Percentiles rank a stretch among this genome's conserved stretches.
Conservation (phyloP, 345 rosid genomes). For the Eucalyptus rudis region DNA sequence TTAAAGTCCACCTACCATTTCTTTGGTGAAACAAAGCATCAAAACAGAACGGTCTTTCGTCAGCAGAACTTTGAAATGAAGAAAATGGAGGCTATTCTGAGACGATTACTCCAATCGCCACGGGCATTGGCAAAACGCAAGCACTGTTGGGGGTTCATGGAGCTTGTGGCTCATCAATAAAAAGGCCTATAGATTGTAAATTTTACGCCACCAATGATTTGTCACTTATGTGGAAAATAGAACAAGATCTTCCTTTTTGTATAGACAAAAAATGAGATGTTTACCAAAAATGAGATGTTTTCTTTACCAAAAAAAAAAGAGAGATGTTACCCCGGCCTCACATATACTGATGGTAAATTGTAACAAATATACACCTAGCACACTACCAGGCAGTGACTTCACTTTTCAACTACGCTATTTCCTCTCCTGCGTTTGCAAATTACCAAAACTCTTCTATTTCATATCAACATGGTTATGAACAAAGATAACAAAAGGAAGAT, state of each 20-base stretch:
- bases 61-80: not conserved
- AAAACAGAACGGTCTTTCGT: not conserved
- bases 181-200: not conserved
- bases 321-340: not conserved
- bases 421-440: not conserved
- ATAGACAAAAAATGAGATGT: not conserved
- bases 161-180: not conserved
- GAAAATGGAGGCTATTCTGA: not conserved
- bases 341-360: not conserved
- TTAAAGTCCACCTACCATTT: not conserved
- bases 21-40: not conserved
- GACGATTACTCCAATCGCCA: not conserved
- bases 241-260: not conserved
- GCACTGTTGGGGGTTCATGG: not conserved
- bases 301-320: no score
- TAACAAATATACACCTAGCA: not conserved
- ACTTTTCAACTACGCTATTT: not conserved
- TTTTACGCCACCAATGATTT: not conserved
- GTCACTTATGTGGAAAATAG: not conserved
- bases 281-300: not conserved
- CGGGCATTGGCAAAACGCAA: not conserved
- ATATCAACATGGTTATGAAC: not conserved
- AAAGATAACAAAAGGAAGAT: not conserved
- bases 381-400: not conserved
- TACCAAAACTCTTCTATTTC: not conserved